Percentiles rank a stretch among this genome's conserved stretches.
phyloP scores from a whole-genome alignment of 768 basidiomycete species.

The Clathrus columnatus region DNA sequence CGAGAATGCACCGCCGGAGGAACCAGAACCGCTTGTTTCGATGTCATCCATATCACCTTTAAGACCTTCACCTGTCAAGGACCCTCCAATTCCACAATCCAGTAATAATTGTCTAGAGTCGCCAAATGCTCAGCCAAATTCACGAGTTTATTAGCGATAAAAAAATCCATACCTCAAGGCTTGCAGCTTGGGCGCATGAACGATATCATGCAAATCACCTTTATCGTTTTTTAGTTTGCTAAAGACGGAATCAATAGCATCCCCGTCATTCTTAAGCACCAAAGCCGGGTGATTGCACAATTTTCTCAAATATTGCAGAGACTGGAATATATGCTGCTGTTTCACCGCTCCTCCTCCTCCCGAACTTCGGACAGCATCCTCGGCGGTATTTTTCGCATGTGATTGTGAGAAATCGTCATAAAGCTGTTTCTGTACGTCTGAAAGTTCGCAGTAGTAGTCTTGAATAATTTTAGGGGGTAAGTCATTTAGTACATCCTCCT shows the following conservation, averaged over 20 bases:
- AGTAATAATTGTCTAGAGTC: conserved; percentile 78
- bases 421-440: conserved; percentile 84
- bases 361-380: conserved; percentile 55
- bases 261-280: conserved; percentile 66
- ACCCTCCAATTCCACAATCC: conserved; percentile 87
- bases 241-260: conserved; percentile 50
- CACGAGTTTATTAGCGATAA: not conserved
- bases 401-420: conserved; percentile 92
- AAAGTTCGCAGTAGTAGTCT: conserved; percentile 97
- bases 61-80: conserved; percentile 38
- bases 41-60: conserved; percentile 65
- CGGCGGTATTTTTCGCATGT: conserved; percentile 53
- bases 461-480: conserved; percentile 99
- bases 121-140: conserved; percentile 9
- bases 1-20: conserved; percentile 45
- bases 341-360: conserved; percentile 27
- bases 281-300: conserved; percentile 96
- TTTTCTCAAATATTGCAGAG: conserved; percentile 92
- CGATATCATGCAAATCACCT: conserved; percentile 60
- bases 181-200: conserved; percentile 88
- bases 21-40: conserved; percentile 37
- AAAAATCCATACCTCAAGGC: conserved; percentile 64
- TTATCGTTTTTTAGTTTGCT: conserved; percentile 37
- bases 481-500: conserved; percentile 94
- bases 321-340: conserved; percentile 92